Evolutionary conservation across 2,329 filamentous ascomycete genomes (phyloP).

Genomic region (Alternaria sp.): DNA sequence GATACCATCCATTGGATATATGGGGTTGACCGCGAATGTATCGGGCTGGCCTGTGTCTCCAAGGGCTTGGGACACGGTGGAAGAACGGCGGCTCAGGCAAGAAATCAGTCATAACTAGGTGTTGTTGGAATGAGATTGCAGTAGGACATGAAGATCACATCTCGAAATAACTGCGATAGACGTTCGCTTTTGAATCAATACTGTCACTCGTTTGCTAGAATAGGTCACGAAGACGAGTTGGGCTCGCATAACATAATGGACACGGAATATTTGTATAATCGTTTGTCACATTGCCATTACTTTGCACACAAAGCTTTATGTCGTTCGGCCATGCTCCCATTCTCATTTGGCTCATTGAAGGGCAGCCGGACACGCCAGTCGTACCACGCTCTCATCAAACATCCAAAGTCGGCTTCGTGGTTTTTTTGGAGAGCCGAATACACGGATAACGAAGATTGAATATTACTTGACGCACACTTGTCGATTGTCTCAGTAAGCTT

Average conservation of each 20-base stretch:
- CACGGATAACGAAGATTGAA: not conserved
- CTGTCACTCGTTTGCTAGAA: slow-evolving; percentile 9
- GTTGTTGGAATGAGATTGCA: not conserved
- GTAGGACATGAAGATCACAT: not conserved
- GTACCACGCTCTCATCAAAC: not conserved
- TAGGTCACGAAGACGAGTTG: not conserved
- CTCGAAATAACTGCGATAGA: not conserved
- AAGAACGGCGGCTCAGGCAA: slow-evolving; percentile 5
- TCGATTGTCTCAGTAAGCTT: not conserved
- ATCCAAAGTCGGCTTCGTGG: not conserved
- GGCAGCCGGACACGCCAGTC: not conserved
- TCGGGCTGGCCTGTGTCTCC: slow-evolving; percentile 28
- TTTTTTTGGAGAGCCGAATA: not conserved
- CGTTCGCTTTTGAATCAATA: slow-evolving; percentile 1
- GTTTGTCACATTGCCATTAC: slow-evolving; percentile 12
- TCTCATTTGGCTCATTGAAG: not conserved
- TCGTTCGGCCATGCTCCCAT: not conserved
- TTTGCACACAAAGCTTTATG: not conserved
- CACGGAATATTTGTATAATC: slow-evolving; percentile 4
- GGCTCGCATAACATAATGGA: not conserved
- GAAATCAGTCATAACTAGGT: slow-evolving; percentile 3
- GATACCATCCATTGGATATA: slow-evolving; percentile 34
- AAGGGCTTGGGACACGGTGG: slow-evolving; percentile 13
- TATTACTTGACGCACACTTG: not conserved
- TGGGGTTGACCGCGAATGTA: slow-evolving; percentile 20